Base-by-base conservation (phyloP, 208 protist species). In the Vickermania ingenoplastis region DNA sequence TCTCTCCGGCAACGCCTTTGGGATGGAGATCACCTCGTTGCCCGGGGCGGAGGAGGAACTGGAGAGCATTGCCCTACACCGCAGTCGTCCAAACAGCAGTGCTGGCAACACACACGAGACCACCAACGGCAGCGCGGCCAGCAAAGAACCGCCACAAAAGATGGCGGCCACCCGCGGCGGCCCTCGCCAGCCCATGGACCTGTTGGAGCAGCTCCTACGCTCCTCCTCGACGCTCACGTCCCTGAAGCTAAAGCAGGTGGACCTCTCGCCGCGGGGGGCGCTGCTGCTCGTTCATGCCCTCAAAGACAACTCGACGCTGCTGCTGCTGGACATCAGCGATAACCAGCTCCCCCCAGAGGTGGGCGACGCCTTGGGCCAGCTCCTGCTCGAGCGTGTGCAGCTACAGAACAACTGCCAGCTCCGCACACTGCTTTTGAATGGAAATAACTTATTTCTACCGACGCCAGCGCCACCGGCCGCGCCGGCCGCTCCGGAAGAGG, bases 1-100 rank as follows among this genome's bases (percentile, higher is more conserved):
- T 57, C 63, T 93, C 14, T 86, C 75, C 63, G 82, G 86, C 53
- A 89, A 81, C 59, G 57, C 66, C 3, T 69, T 95, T 51, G 74
- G 60, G 1, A 51, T 17, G 7, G 31, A 56, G 0, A 31, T 52
- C 7, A 24, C 11, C 2, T 2, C 51, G 11, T 3, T 21, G n/a
- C 31, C 45, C n/a, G 51, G 62, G 26, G 45, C 22, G 14, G 53
- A 48, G 21, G 61, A 14, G 13, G 50, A 23, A 23, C 5, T 13
- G 23, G 50, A 54, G 50, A 17, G 17, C 17, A 26, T 54, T 30
- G 49, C 26, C 7, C 4, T 14, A 3, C 36, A 45, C 36, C 17
- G 17, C 36, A 45, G 36, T 17, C 36, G 36, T 7, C 36, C 36
- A 17, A 54, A 7, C 50, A 49, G 31, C 50, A 21, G 17, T 24